Evolutionary conservation across 2,329 filamentous ascomycete genomes (phyloP), one percentile per base, ranked within the genome.

Genomic region (Nemania abortiva): DNA sequence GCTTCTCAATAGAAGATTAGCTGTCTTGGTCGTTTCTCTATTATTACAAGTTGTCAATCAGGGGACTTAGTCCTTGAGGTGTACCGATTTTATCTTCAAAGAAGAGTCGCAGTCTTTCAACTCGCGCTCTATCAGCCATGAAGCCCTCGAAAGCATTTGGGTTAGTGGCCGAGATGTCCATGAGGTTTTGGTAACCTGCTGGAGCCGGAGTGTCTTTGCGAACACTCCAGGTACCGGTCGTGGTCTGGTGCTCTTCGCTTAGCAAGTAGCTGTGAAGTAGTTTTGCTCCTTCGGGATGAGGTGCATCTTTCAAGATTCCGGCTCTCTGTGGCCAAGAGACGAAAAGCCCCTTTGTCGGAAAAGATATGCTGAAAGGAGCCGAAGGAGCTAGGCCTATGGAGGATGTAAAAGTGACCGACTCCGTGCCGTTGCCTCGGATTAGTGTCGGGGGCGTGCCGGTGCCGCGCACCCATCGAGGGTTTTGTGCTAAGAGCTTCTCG

Each of bases 71-170:
- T 29, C 66, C 66, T 27, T 68, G 66, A 22, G 66, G 42, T 2
- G 66, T 68, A 6, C 66, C 66, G 27, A 68, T 45, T 45, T 68
- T 68, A 6, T 65, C 66, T 34, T 68, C 66, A 31, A 68, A 68
- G 18, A 68, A 68, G 24, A 68, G 27, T 7, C 37, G 52, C 7
- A 68, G 56, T 13, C 66, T 65, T 37, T 68, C 66, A 11, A 15
- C 62, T 24, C 66, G 56, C 37, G 24, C 57, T n/a, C 66, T 53
- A 37, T 65, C 42, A 11, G 31, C 62, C 66, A 68, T 68, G 20
- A 68, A 68, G 1, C 61, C 52, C 11, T 65, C 62, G 13, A 68
- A 68, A 1, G 56, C 62, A 31, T 55, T 31, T 7, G 66, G 39
- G 24, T 68, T 68, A 4, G 39, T 68, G 1, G 66, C 56, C 3